Conservation (phyloP, 768 basidiomycete species). For the Russula sp. region DNA sequence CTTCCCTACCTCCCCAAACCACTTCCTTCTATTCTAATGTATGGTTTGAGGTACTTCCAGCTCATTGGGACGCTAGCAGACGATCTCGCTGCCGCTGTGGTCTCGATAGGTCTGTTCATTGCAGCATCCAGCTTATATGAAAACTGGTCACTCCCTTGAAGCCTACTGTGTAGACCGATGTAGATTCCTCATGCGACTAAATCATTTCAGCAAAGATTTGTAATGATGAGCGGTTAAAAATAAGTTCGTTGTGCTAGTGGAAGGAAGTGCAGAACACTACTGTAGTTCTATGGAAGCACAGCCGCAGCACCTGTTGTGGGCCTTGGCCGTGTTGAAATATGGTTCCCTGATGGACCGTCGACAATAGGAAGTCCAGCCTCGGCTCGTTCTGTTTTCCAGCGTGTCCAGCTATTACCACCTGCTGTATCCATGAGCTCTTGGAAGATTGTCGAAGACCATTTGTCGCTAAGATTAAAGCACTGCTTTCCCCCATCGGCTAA, state of each 20-base stretch:
- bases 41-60: slow-evolving; percentile 62
- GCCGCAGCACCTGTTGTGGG: slow-evolving; percentile 29
- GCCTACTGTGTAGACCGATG: slow-evolving; percentile 6
- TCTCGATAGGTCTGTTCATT: slow-evolving; percentile 69
- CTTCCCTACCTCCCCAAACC: slow-evolving; percentile 67
- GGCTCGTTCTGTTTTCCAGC: slow-evolving; percentile 49
- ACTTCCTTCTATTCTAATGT: slow-evolving; percentile 58
- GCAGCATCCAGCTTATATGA: slow-evolving; percentile 11
- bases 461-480: slow-evolving; percentile 56
- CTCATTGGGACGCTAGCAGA: slow-evolving; percentile 67
- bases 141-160: slow-evolving; percentile 17
- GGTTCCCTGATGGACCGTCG: slow-evolving; percentile 27
- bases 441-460: slow-evolving; percentile 66
- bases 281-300: slow-evolving; percentile 31
- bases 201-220: neutral
- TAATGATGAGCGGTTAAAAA: neutral
- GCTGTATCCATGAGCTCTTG: slow-evolving; percentile 68
- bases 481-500: slow-evolving; percentile 50
- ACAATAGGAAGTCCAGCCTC: slow-evolving; percentile 50
- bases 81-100: slow-evolving; percentile 64
- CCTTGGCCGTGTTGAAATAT: neutral
- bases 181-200: neutral
- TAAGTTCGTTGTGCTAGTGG: neutral
- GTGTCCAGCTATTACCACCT: slow-evolving; percentile 57
- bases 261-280: neutral